Evolutionary conservation across 1,284 basidiomycete genomes (phyloP).

Genomic region (Anthracocystis setariae): DNA sequence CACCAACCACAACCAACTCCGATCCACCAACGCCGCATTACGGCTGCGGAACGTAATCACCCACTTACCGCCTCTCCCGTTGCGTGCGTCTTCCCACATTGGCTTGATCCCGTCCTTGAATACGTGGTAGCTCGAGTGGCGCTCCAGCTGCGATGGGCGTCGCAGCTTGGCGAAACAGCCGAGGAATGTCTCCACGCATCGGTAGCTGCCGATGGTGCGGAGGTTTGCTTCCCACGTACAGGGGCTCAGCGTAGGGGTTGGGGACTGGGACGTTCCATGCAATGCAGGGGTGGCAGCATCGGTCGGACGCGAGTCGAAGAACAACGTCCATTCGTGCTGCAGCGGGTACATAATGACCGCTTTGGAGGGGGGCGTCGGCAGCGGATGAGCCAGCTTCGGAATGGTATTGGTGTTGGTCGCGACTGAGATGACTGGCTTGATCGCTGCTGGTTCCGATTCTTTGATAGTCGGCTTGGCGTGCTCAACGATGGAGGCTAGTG

Average conservation of each 20-base stretch:
- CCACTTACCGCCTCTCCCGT: conserved; percentile 92
- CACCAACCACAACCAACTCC: conserved; percentile 88
- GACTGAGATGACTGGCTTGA: conserved; percentile 3
- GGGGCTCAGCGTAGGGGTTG: conserved; percentile 68
- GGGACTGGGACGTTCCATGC: conserved; percentile 77
- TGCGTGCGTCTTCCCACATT: conserved; percentile 96
- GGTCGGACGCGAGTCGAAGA: conserved; percentile 74
- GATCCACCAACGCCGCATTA: conserved; percentile 80
- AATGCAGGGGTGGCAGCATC: conserved; percentile 6
- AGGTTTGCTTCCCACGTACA: conserved; percentile 55
- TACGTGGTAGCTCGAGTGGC: conserved; percentile 89
- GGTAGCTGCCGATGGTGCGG: conserved; percentile 57
- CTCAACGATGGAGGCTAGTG: neutral
- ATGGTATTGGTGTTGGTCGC: neutral
- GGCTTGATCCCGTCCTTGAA: conserved; percentile 88
- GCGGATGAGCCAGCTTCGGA: conserved; percentile 9
- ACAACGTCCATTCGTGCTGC: conserved; percentile 86
- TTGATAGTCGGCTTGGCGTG: neutral
- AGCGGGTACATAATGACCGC: conserved; percentile 74
- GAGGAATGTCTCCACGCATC: conserved; percentile 81
- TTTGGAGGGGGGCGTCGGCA: conserved; percentile 21
- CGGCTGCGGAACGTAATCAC: conserved; percentile 84
- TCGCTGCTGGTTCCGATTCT: neutral
- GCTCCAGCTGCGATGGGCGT: conserved; percentile 84
- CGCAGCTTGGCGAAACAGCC: conserved; percentile 95